Evolutionary conservation across 495 filamentous ascomycete genomes (phyloP), one percentile per base, ranked within the genome.

Genomic region (Neurospora africana): DNA sequence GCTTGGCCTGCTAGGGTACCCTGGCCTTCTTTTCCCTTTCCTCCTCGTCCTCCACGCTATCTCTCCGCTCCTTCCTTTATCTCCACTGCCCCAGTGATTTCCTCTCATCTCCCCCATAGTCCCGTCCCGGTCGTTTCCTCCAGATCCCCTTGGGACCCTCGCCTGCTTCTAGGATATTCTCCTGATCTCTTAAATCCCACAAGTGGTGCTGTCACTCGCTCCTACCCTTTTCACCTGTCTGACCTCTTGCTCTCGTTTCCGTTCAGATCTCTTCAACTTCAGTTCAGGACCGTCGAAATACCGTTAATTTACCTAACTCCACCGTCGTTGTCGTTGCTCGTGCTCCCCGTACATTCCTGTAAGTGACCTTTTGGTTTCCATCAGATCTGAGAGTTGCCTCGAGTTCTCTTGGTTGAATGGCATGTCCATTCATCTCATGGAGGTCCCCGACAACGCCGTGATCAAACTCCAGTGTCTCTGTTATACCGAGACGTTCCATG

Each of bases 151-250:
- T 70, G 70, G 65, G 71, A 33, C 70, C 68, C 40, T 72, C 19
- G 69, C 21, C 41, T 74, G 69, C 72, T 68, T 73, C 70, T 70
- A 36, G 53, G 53, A 65, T 65, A 65, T 65, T 65, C 53, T 65
- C 53, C 53, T 65, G 27, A 65, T 65, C 53, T 65, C 53, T 65
- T 65, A 65, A 65, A 65, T 27, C 69, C 40, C 41, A 69, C 71
- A 69, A 70, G 70, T 70, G 53, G 75, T 77, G 74, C 76, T 76
- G 68, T 72, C 79, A 72, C 75, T 80, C 79, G 79, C 71, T 80
- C 68, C 68, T 36, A 69, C 73, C 68, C 74, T 41, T 69, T 74
- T 43, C 37, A 72, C 30, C 11, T 73, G 72, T 35, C 43, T 37
- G 43, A 72, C 69, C 74, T 71, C 67, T 74, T 71, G 74, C 76